Base-by-base conservation (phyloP, 148 eudicot genomes). In the Spergularia marina region DNA sequence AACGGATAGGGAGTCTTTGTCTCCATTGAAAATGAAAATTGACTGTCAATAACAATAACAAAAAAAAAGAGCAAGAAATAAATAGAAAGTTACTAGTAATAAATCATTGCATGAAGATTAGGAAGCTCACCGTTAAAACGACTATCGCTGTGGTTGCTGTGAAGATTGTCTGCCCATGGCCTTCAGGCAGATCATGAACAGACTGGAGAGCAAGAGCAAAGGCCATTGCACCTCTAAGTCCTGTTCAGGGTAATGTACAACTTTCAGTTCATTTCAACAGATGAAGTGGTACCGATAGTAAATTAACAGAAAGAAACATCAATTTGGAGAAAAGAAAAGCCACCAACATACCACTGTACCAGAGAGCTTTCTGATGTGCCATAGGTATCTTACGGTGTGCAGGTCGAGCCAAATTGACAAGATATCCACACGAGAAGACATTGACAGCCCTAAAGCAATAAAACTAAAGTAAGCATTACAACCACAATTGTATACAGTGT, bases 181-280 rank as follows among this genome's bases (percentile, higher is more conserved):
- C 99, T 75, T 92, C 97, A 61, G 98, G 99, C 72, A 95, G 96
- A 92, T 95, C 99, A 80, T 95, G 99, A 82, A 92, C 84, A 65
- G 99, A 92, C 81, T 95, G 98, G 83, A 95, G 85, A 47, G 99
- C 99, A 83, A 95, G 97, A 73, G 99, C 99, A 87, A 95, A 95
- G 76, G 99, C 99, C 99, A 95, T 95, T 81, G 99, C 99, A 80
- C 99, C 99, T 86, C 99, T 83, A 70, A 95, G 97, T 73, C 99
- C 99, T 95, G 83, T 65, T 53, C 68, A 86, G 54, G 54, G 44
- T 52, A 77, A 85, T 74, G 58, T 53, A 11, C 65, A 52, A 58
- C 56, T 58, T 52, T 25, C 34, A 60, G 44, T 65, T 49, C 53
- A 49, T 25, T 47, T n/a, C 15, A 13, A 20, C 20, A 52, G 36